Conservation (phyloP, 2,329 filamentous ascomycete species). For the Intubia oerlemansii region DNA sequence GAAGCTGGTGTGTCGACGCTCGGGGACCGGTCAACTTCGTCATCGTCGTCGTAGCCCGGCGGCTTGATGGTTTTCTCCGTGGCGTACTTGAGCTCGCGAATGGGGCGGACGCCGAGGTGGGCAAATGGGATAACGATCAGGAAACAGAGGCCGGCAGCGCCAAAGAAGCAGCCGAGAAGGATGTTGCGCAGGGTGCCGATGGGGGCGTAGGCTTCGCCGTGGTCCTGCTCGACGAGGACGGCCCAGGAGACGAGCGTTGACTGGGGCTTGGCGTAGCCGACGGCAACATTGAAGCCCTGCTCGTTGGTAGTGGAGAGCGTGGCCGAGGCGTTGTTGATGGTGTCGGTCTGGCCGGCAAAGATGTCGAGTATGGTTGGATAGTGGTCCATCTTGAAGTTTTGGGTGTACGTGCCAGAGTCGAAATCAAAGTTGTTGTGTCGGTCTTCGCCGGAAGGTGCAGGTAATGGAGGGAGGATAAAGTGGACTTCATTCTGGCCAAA, state of each 20-base stretch:
- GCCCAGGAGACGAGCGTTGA: conserved; percentile 61
- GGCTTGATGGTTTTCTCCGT: conserved; percentile 54
- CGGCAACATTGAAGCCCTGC: conserved; percentile 43
- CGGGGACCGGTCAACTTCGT: conserved; percentile 24
- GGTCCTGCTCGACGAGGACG: conserved; percentile 56
- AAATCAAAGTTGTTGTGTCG: conserved; percentile 26
- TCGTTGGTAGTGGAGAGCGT: conserved; percentile 53
- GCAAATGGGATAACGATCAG: conserved; percentile 58
- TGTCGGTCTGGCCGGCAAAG: conserved; percentile 27
- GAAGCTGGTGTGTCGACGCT: conserved; percentile 19
- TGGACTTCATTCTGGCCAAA: conserved; percentile 26
- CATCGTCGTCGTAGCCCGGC: conserved; percentile 34
- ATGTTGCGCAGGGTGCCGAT: conserved; percentile 60
- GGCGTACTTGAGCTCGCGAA: conserved; percentile 51
- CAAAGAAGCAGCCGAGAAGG: conserved; percentile 67
- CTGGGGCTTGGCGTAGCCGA: conserved; percentile 56
- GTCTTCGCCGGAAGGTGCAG: conserved; percentile 15
- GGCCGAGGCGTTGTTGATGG: conserved; percentile 46
- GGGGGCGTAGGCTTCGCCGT: conserved; percentile 52
- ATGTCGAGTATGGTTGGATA: conserved; percentile 44
- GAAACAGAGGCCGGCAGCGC: conserved; percentile 51
- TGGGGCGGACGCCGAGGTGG: conserved; percentile 64
- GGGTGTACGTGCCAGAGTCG: conserved; percentile 19
- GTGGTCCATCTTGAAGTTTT: conserved; percentile 32
- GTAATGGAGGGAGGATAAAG: conserved; percentile 37